Evolutionary conservation across 495 filamentous ascomycete species (phyloP).

Genomic region (Daldinia childiae): DNA sequence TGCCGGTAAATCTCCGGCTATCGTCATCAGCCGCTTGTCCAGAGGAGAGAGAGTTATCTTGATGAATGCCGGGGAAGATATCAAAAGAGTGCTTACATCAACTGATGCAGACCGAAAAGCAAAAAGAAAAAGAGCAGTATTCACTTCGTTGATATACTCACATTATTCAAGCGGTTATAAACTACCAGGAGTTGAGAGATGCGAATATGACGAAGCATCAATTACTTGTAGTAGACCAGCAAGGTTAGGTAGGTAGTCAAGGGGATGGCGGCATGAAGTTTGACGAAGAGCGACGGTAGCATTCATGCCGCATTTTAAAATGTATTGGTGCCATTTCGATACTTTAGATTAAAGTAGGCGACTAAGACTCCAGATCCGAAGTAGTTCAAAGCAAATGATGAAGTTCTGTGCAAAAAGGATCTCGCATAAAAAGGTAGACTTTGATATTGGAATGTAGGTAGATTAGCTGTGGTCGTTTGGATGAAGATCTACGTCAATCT

Average conservation of each 20-base stretch:
- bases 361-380: not conserved
- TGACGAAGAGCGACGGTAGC: constrained; percentile 26
- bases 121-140: constrained; percentile 1
- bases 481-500: constrained; percentile 31
- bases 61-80: constrained; percentile 16
- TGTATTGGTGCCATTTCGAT: constrained; percentile 5
- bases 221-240: constrained; percentile 4
- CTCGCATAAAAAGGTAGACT: constrained; percentile 8
- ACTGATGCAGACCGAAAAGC: not conserved
- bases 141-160: constrained; percentile 11
- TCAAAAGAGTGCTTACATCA: constrained; percentile 17
- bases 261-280: constrained; percentile 34
- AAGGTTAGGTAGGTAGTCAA: constrained; percentile 12
- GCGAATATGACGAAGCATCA: constrained; percentile 11
- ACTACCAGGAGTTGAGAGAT: not conserved
- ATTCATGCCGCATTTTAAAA: constrained; percentile 17
- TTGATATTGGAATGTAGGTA: constrained; percentile 16
- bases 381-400: not conserved
- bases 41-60: constrained; percentile 28
- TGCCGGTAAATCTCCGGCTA: constrained; percentile 32
- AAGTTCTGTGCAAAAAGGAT: constrained; percentile 14
- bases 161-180: constrained; percentile 2
- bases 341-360: not conserved
- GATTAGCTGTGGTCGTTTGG: constrained; percentile 35
- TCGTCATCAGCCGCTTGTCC: constrained; percentile 22